Conservation (phyloP, 2,329 filamentous ascomycete species). For the Elsinoe perseae region DNA sequence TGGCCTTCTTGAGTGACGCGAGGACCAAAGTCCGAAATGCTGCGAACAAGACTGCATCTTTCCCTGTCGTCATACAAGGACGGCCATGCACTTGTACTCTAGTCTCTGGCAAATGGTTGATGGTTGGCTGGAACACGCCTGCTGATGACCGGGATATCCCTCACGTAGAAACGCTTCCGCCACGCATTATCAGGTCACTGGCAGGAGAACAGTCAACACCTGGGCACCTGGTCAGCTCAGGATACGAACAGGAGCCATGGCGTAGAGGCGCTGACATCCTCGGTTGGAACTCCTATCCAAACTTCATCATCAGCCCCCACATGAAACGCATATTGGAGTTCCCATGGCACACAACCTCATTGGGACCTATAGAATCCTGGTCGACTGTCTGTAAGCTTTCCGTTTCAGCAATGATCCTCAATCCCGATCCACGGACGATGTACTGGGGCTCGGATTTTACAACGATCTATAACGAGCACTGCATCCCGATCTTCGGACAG, state of each 20-base stretch:
- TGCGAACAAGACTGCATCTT: neutral
- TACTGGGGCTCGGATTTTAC: slow-evolving; percentile 29
- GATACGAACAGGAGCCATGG: slow-evolving; percentile 3
- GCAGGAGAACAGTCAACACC: neutral
- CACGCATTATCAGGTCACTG: neutral
- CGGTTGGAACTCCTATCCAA: slow-evolving; percentile 1
- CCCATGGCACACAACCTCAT: slow-evolving; percentile 9
- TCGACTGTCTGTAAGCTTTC: slow-evolving; percentile 6
- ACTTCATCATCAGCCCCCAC: slow-evolving; percentile 10
- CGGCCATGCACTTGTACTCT: slow-evolving; percentile 6
- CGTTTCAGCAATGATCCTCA: slow-evolving; percentile 7
- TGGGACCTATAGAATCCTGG: slow-evolving; percentile 8
- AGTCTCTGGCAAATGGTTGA: neutral
- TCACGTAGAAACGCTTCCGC: neutral
- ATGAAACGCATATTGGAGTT: neutral
- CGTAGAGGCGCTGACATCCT: neutral
- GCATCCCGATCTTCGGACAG: slow-evolving; percentile 22
- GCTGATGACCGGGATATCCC: slow-evolving; percentile 1
- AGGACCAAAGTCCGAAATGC: neutral
- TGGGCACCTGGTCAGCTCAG: neutral
- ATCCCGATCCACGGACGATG: slow-evolving; percentile 8
- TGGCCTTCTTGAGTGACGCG: slow-evolving; percentile 6
- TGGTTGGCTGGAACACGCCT: slow-evolving; percentile 9
- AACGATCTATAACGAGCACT: slow-evolving; percentile 28
- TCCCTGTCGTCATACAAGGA: neutral